Evolutionary conservation across 1,139 yeast species (phyloP).

Genomic region (Yamadazyma diddensiae): DNA sequence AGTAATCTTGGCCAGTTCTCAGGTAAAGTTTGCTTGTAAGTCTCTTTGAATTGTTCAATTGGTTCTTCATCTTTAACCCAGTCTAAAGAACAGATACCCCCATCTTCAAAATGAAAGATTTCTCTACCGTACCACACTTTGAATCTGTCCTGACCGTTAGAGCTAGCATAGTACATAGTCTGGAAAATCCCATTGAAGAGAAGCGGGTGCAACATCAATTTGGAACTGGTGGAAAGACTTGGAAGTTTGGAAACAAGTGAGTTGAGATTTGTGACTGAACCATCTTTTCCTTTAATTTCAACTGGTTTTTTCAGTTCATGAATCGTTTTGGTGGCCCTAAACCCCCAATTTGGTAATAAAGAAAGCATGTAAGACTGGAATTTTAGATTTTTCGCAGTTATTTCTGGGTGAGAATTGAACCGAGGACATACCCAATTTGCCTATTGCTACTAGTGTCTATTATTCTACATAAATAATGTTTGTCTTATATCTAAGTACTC

Average conservation of each 20-base stretch:
- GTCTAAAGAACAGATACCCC: constrained; percentile 74
- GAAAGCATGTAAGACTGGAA: no score
- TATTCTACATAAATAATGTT: no score
- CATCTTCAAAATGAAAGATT: constrained; percentile 54
- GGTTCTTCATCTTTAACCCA: constrained; percentile 61
- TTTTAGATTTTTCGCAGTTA: no score
- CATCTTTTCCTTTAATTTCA: constrained; percentile 16
- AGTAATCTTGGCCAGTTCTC: constrained; percentile 74
- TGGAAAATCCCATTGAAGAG: constrained; percentile 75
- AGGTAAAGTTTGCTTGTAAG: constrained; percentile 54
- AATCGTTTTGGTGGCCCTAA: constrained; percentile 32
- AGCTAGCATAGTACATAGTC: constrained; percentile 62
- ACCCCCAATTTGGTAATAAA: constrained; percentile 36
- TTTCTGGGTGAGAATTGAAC: no score
- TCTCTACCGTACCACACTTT: constrained; percentile 77
- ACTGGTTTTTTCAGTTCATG: constrained; percentile 24
- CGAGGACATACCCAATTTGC: no score
- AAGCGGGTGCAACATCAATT: constrained; percentile 58
- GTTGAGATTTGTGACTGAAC: constrained; percentile 16
- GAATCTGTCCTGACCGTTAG: constrained; percentile 51
- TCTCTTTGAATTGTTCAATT: constrained; percentile 45
- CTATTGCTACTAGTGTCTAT: no score
- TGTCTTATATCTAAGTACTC: no score
- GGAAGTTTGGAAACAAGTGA: constrained; percentile 25
- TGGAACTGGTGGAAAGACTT: constrained; percentile 24